A percentile compares a stretch with the other conserved stretches of the same genome.
Conservation (phyloP, 139 green algal genomes). For the Cymbomonas tetramitiformis region DNA sequence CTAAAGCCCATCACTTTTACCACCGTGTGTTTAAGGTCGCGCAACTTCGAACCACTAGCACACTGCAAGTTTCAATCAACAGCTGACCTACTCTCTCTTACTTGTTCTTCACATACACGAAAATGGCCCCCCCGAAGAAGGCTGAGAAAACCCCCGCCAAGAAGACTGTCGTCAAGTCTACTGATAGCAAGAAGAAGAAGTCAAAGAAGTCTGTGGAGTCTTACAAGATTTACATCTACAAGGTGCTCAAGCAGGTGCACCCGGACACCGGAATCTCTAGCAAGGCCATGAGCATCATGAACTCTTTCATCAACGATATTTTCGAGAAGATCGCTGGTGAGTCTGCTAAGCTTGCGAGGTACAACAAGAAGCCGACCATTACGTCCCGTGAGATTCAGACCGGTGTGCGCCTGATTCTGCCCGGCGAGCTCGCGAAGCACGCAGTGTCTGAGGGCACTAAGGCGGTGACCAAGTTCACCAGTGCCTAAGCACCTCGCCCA, state of each 20-base stretch:
- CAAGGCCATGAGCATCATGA: conserved; percentile 74
- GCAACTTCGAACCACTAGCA: no score
- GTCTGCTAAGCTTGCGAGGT: conserved; percentile 43
- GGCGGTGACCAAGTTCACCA: conserved; percentile 81
- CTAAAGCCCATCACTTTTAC: neutral
- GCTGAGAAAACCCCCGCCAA: no score
- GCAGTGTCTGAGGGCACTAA: conserved; percentile 72
- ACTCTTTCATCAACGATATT: conserved; percentile 86
- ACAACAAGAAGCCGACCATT: conserved; percentile 80
- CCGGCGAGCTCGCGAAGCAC: conserved; percentile 79
- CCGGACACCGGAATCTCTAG: conserved; percentile 63
- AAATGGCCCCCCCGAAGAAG: no score
- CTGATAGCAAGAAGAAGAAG: conserved; percentile 33
- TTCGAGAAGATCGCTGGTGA: conserved; percentile 82
- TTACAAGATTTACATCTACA: conserved; percentile 99
- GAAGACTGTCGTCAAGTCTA: conserved; percentile 25
- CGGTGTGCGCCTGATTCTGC: conserved; percentile 48
- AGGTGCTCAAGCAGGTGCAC: conserved; percentile 61
- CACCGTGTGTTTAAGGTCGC: no score
- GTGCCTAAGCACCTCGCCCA: no score
- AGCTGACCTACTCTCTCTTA: neutral
- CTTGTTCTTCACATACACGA: no score
- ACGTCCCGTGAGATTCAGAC: conserved; percentile 80
- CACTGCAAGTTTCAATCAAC: neutral
- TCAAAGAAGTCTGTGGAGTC: conserved; percentile 63